A percentile compares a stretch with the other conserved stretches of the same genome.
Conservation (phyloP, 805 yeast species). For the Kuraishia hungarica region DNA sequence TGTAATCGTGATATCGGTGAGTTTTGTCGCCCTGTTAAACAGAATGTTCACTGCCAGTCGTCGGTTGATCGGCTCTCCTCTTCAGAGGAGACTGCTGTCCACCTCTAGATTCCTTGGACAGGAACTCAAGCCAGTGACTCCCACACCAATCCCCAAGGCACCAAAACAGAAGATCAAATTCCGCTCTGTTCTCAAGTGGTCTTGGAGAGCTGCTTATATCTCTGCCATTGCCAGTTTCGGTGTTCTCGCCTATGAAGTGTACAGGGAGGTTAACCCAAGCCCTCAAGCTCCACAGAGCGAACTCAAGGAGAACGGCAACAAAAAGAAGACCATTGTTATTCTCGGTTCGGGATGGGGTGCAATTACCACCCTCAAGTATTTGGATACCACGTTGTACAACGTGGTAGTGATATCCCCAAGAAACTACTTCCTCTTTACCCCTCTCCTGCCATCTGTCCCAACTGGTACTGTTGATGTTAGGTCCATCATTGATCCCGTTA, state of each 20-base stretch:
- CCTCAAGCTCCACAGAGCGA: constrained; percentile 50
- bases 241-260: constrained; percentile 54
- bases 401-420: constrained; percentile 90
- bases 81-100: constrained; percentile 1
- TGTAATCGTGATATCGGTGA: not conserved
- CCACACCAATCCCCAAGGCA: constrained; percentile 2
- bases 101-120: not conserved
- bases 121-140: constrained; percentile 4
- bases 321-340: constrained; percentile 68
- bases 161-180: constrained; percentile 6
- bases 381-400: constrained; percentile 82
- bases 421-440: constrained; percentile 92
- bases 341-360: constrained; percentile 96
- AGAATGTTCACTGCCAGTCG: not conserved
- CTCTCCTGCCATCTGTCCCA: constrained; percentile 90
- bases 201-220: constrained; percentile 42
- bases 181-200: constrained; percentile 23
- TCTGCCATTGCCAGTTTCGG: constrained; percentile 45
- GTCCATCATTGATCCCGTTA: constrained; percentile 90
- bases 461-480: constrained; percentile 87
- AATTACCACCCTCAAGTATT: constrained; percentile 70
- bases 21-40: not conserved
- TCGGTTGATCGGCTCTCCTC: not conserved
- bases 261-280: constrained; percentile 53
- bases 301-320: constrained; percentile 38